Base-by-base conservation (phyloP, 2,329 filamentous ascomycete genomes). In the Tricladium varicosporioides region DNA sequence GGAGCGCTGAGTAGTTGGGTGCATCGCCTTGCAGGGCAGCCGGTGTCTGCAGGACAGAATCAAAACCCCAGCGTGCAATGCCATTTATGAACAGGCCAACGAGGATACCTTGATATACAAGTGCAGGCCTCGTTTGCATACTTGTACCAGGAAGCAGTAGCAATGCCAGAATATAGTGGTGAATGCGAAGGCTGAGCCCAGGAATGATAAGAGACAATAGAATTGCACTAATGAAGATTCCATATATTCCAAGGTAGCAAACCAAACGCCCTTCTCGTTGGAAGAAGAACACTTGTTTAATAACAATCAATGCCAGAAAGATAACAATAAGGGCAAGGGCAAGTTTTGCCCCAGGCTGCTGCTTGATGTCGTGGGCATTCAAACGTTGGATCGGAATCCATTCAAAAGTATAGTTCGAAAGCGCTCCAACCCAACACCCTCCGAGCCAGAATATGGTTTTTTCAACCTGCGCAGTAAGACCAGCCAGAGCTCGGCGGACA, bases 351-450 rank as follows among this genome's bases (percentile, higher is more conserved):
- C 94, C 94, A 0, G 94, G 93, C 69, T 99, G 92, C 65, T 92
- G 87, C 48, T 88, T 76, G 45, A 99, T 84, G 69, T 99, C 94
- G 70, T 95, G 91, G 0, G 87, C 85, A 8, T 90, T 97, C n/a
- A 99, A 80, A 2, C 94, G 87, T 72, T 92, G 85, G 63, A 99
- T 94, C 0, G 94, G 94, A 60, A 99, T 97, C 74, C 90, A 88
- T 66, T 91, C 89, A 68, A 99, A 91, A 0, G 94, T 97, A 73
- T 97, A 95, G 74, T 97, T 97, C 68, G 93, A 93, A 63, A 99
- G 75, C 1, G 91, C 87, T 14, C 92, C 94, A 42, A 97, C 84
- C 88, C 95, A 99, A 69, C 89, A 92, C 7, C 86, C 87, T 1
- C 92, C 92, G 0, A 99, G 78, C 88, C 92, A 97, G 27, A 97